Conservation (phyloP, 257 asterid genomes). For the Plantago major region DNA sequence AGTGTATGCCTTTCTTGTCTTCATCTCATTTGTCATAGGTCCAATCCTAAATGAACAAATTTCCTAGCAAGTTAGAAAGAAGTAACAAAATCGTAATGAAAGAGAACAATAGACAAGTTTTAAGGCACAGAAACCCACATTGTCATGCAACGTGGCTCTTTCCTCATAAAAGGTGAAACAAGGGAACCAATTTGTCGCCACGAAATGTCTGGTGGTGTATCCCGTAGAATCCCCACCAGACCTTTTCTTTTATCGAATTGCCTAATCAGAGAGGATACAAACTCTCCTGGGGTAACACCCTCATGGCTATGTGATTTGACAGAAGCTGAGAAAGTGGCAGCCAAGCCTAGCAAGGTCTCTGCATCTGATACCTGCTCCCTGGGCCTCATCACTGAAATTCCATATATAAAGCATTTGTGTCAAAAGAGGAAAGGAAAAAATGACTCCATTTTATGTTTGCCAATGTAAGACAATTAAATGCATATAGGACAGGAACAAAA, state of each 20-base stretch:
- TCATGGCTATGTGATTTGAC: constrained; percentile 30
- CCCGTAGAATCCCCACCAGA: neutral
- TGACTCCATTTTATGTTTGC: too few relatives aligned
- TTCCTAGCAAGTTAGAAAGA: neutral
- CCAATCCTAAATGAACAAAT: constrained; percentile 35
- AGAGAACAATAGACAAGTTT: neutral
- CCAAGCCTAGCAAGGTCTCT: constrained; percentile 43
- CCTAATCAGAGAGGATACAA: constrained; percentile 35
- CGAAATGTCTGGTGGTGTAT: neutral
- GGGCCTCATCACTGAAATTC: constrained; percentile 41
- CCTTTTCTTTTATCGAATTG: constrained; percentile 17
- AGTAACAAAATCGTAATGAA: neutral
- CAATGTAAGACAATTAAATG: too few relatives aligned
- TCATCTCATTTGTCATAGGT: constrained; percentile 34
- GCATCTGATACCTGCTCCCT: constrained; percentile 70
- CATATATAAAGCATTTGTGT: neutral
- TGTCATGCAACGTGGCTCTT: constrained; percentile 1
- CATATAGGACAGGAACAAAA: neutral
- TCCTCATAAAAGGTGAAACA: neutral
- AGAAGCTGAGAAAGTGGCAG: constrained; percentile 32
- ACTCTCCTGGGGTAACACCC: constrained; percentile 36
- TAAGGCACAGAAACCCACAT: constrained; percentile 2
- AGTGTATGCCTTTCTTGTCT: constrained; percentile 21
- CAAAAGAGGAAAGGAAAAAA: neutral
- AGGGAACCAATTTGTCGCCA: neutral